Conservation (phyloP, 441 rosid genomes). For the Isatis lusitanica region DNA sequence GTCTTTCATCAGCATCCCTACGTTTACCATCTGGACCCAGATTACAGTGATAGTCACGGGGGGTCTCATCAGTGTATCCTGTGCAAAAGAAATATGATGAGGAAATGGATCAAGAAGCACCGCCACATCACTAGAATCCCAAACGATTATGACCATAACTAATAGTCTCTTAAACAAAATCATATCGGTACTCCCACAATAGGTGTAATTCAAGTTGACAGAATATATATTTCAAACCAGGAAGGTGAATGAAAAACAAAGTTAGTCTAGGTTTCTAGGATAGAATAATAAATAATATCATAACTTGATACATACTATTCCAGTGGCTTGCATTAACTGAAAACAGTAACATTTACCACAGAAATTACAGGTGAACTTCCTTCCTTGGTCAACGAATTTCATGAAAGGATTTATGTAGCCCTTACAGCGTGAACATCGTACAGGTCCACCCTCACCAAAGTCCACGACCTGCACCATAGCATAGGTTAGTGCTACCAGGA, state of each 20-base stretch:
- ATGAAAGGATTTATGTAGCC: constrained; percentile 82
- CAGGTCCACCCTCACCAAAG: constrained; percentile 87
- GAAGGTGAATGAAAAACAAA: constrained; percentile 14
- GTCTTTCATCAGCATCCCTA: constrained; percentile 98
- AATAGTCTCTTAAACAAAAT: constrained; percentile 14
- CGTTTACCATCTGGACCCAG: constrained; percentile 98
- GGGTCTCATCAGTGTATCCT: constrained; percentile 94
- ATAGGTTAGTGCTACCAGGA: constrained; percentile 15
- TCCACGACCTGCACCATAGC: constrained; percentile 63
- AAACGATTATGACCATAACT: neutral
- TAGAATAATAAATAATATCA: neutral
- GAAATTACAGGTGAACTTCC: constrained; percentile 71
- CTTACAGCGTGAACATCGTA: constrained; percentile 88
- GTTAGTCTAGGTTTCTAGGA: neutral
- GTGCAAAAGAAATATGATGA: constrained; percentile 27
- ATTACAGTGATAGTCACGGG: constrained; percentile 94
- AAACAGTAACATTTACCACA: constrained; percentile 54
- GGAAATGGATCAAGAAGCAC: constrained; percentile 8
- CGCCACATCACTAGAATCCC: neutral
- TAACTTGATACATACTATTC: neutral
- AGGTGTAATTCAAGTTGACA: constrained; percentile 7
- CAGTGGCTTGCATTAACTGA: neutral
- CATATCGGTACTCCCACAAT: neutral
- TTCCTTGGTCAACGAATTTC: constrained; percentile 85
- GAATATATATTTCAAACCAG: constrained; percentile 4